phyloP scores from a whole-genome alignment of 2,329 filamentous ascomycete species.

The Pseudogymnoascus sp. region DNA sequence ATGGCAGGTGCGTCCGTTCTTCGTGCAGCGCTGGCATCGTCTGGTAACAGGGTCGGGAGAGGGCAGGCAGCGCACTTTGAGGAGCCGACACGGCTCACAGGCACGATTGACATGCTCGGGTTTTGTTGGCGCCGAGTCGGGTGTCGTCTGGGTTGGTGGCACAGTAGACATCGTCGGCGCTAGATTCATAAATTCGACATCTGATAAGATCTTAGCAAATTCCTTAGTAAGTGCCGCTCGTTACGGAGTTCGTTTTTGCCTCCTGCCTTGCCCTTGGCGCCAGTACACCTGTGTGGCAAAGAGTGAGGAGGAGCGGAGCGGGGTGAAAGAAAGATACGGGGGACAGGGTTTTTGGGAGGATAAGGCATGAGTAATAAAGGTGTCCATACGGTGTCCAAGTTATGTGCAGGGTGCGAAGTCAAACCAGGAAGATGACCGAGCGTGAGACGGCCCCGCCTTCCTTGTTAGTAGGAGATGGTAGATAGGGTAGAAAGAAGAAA shows the following conservation, averaged over 20 bases:
- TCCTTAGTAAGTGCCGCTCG: slow-evolving; percentile 6
- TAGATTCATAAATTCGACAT: slow-evolving; percentile 2
- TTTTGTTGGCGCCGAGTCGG: not conserved
- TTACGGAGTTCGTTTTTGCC: not conserved
- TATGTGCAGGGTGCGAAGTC: not conserved
- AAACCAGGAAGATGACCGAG: not conserved
- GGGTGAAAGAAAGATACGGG: not conserved
- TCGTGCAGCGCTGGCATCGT: slow-evolving; percentile 30
- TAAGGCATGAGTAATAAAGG: slow-evolving; percentile 6
- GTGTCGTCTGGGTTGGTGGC: not conserved
- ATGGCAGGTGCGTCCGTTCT: slow-evolving; percentile 30
- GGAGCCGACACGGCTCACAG: slow-evolving; percentile 32
- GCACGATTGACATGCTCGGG: slow-evolving; percentile 25
- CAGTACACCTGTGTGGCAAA: not conserved
- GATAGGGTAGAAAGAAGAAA: not conserved
- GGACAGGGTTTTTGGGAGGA: not conserved
- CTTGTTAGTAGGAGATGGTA: not conserved
- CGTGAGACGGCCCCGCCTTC: not conserved
- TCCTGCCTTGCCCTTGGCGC: not conserved
- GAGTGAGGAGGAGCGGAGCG: not conserved
- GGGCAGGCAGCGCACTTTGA: slow-evolving; percentile 34
- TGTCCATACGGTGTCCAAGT: not conserved
- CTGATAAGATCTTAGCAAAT: slow-evolving; percentile 9
- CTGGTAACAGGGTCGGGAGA: not conserved
- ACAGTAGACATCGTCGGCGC: not conserved